These are phyloP conservation scores for Talaromyces sp. DNA, from an alignment of 2,329 filamentous ascomycete species.

Conservation along the genomic window DNA sequence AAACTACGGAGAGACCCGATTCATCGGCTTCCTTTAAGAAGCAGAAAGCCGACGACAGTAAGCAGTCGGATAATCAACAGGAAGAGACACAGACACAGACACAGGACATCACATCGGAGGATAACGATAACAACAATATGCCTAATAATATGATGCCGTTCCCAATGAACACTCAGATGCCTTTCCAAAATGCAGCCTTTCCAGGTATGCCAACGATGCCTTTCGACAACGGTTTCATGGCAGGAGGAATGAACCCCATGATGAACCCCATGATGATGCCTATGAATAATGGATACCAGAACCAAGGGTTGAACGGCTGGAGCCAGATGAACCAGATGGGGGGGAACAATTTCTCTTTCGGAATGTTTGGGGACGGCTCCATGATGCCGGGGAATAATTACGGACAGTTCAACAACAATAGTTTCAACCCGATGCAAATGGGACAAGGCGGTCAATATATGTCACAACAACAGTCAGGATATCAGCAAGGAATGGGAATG, in stretches of 20 bases:
- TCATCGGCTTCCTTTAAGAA: slow-evolving; percentile 36
- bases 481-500: slow-evolving; percentile 30
- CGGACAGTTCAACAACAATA: slow-evolving; percentile 25
- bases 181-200: slow-evolving; percentile 29
- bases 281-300: slow-evolving; percentile 27
- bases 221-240: slow-evolving; percentile 32
- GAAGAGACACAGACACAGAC: neutral
- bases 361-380: slow-evolving; percentile 33
- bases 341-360: slow-evolving; percentile 35
- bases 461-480: slow-evolving; percentile 24
- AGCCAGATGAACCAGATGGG: slow-evolving; percentile 48
- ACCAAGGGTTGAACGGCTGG: slow-evolving; percentile 33
- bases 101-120: neutral
- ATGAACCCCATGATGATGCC: slow-evolving; percentile 40
- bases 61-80: slow-evolving; percentile 1
- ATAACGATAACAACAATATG: slow-evolving; percentile 17
- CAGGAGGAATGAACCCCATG: slow-evolving; percentile 27
- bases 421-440: slow-evolving; percentile 37
- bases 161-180: slow-evolving; percentile 33
- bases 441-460: slow-evolving; percentile 26
- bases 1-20: slow-evolving; percentile 46
- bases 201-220: slow-evolving; percentile 28
- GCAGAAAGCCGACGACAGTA: slow-evolving; percentile 39
- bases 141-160: slow-evolving; percentile 18
- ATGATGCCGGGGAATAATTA: slow-evolving; percentile 26